Base-by-base conservation (phyloP, 2,329 filamentous ascomycete species). In the Calonectria multiphialidica region DNA sequence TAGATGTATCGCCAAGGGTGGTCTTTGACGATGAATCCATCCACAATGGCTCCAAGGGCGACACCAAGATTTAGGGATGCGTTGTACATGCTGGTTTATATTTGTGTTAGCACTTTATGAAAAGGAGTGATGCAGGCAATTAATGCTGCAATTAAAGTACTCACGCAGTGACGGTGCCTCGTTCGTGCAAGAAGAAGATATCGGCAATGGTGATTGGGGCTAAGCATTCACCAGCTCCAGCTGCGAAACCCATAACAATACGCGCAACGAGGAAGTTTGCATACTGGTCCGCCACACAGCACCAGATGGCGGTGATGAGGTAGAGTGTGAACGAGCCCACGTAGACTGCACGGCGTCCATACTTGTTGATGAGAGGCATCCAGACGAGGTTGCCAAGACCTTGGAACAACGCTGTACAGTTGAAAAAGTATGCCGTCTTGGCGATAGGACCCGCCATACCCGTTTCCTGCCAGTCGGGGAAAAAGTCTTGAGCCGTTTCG, bases 151-250 rank as follows among this genome's bases (percentile, higher is more conserved):
- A 23, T 21, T 2, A 2, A 16, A 15, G 40, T 13, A 82, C 84
- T 75, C 77, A 86, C 78, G 86, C 84, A 84, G 88, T 89, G 42
- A 87, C 81, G 5, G 82, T 80, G 1, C 87, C 87, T 59, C 89
- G 82, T 73, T 90, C 87, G 72, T 90, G 88, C 21, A 90, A 79
- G 77, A 88, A 90, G 79, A 89, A 90, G 21, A 89, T 78, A 70
- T 90, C 88, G 7, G 87, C 81, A 47, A 89, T 87, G 0, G 87
- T 88, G 18, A 88, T 79, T 0, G 87, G 87, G 0, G 85, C 84
- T 45, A 86, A 62, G 12, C 72, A 74, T 35, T 74, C 72, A 10
- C 66, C 72, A 30, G 72, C 70, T 28, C 72, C 72, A 5, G 72
- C 68, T 21, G 72, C 72, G 30, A 72, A 68, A 1, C 72, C 72